Conservation (phyloP, 1,139 yeast species). For the Pneumocystis carinii region DNA sequence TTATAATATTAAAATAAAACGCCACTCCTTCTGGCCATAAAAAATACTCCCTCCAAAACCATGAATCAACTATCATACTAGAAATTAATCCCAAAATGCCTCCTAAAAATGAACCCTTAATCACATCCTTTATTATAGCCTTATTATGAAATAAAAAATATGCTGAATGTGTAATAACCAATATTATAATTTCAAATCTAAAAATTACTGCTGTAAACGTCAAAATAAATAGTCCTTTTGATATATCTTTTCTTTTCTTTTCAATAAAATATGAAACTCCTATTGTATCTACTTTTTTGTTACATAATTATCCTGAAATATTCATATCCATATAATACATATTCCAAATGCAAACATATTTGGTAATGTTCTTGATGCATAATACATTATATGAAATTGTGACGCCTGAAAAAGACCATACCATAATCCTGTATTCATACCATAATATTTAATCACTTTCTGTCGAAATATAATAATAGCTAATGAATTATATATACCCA, state of each 20-base stretch:
- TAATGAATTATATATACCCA: conserved; percentile 23
- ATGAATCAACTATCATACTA: conserved; percentile 49
- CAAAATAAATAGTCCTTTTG: conserved; percentile 39
- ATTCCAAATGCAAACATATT: conserved; percentile 74
- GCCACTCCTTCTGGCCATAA: conserved; percentile 60
- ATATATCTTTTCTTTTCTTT: neutral
- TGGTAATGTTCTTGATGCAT: conserved; percentile 69
- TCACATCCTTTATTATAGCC: conserved; percentile 27
- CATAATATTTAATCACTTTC: conserved; percentile 14
- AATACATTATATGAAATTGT: conserved; percentile 69
- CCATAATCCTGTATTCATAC: conserved; percentile 29
- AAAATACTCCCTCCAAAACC: conserved; percentile 46
- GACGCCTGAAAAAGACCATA: conserved; percentile 41
- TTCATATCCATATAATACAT: conserved; percentile 38
- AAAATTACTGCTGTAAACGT: conserved; percentile 55
- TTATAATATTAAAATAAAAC: conserved; percentile 54
- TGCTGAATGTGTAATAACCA: conserved; percentile 35
- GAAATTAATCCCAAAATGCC: conserved; percentile 36
- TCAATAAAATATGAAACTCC: conserved; percentile 9
- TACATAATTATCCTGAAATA: conserved; percentile 35
- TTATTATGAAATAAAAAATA: conserved; percentile 28
- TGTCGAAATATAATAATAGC: conserved; percentile 21
- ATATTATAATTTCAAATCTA: conserved; percentile 54
- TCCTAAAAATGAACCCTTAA: conserved; percentile 38
- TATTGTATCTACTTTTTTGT: conserved; percentile 5